These are phyloP conservation scores for Simplicillium sp. DNA, from an alignment of 2,329 filamentous ascomycete species.

Conservation along the genomic window DNA sequence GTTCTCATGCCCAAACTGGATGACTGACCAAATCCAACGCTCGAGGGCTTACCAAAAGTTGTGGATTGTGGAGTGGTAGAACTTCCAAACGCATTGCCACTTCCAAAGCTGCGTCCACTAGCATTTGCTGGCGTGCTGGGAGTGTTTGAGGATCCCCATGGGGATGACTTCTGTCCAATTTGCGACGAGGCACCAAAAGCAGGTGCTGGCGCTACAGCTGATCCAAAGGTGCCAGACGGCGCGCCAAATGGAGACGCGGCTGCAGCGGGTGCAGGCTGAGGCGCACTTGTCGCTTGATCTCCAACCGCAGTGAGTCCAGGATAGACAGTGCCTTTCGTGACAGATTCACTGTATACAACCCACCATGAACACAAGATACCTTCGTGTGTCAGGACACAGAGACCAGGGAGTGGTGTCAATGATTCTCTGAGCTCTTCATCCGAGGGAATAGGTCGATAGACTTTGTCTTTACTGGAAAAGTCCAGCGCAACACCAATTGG, in stretches of 20 bases:
- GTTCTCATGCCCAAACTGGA: constrained; percentile 34
- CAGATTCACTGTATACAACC: constrained; percentile 81
- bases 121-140: constrained; percentile 18
- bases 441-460: constrained; percentile 65
- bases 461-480: constrained; percentile 71
- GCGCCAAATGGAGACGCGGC: constrained; percentile 19
- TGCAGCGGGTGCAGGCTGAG: constrained; percentile 17
- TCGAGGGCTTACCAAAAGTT: constrained; percentile 38
- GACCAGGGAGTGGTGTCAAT: constrained; percentile 67
- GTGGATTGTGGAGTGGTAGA: constrained; percentile 23
- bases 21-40: constrained; percentile 44
- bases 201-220: constrained; percentile 23
- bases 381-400: constrained; percentile 82
- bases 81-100: constrained; percentile 29
- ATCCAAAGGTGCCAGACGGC: constrained; percentile 30
- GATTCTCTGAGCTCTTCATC: constrained; percentile 74
- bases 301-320: constrained; percentile 51
- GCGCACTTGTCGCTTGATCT: constrained; percentile 16
- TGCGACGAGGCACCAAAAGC: constrained; percentile 38
- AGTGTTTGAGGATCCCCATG: constrained; percentile 33
- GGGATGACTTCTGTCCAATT: constrained; percentile 41
- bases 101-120: constrained; percentile 31
- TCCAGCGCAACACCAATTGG: constrained; percentile 76
- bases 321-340: constrained; percentile 65
- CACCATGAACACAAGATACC: constrained; percentile 83